These are phyloP conservation scores for Coemansia sp. DNA, from an alignment of 192 early-diverging fungal genomes.

Conservation along the genomic window DNA sequence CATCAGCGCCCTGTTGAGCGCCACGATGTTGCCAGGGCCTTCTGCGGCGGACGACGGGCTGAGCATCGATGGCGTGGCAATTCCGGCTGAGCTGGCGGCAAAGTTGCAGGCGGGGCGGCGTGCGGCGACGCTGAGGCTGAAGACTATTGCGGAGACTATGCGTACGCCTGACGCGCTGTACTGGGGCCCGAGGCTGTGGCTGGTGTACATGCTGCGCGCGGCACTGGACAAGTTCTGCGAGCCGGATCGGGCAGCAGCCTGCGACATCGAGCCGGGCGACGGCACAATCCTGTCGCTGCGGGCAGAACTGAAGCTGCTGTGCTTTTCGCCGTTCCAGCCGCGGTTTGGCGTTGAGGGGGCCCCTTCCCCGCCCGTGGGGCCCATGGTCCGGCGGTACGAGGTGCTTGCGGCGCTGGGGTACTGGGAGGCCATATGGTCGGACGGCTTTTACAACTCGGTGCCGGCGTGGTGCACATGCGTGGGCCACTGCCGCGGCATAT, in stretches of 20 bases:
- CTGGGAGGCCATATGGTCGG: not conserved
- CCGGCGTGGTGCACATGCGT: slow-evolving; percentile 28
- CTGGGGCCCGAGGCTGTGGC: slow-evolving; percentile 17
- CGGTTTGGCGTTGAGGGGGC: not conserved
- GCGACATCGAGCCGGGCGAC: not conserved
- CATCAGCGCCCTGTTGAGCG: not conserved
- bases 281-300: not conserved
- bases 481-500: slow-evolving; percentile 23
- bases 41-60: not conserved
- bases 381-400: not conserved
- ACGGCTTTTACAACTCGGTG: slow-evolving; percentile 7
- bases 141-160: not conserved
- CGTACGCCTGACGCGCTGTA: slow-evolving; percentile 7
- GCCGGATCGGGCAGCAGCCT: not conserved
- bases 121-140: not conserved
- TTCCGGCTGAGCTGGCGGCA: not conserved
- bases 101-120: not conserved
- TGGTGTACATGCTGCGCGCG: slow-evolving; percentile 5
- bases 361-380: not conserved
- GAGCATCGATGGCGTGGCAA: not conserved
- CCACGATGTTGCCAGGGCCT: not conserved
- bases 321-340: slow-evolving; percentile 15
- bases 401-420: not conserved
- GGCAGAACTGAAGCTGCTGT: slow-evolving; percentile 7
- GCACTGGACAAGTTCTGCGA: not conserved